phyloP scores from a whole-genome alignment of 129 eudicot genomes.

The Calendula officinalis region DNA sequence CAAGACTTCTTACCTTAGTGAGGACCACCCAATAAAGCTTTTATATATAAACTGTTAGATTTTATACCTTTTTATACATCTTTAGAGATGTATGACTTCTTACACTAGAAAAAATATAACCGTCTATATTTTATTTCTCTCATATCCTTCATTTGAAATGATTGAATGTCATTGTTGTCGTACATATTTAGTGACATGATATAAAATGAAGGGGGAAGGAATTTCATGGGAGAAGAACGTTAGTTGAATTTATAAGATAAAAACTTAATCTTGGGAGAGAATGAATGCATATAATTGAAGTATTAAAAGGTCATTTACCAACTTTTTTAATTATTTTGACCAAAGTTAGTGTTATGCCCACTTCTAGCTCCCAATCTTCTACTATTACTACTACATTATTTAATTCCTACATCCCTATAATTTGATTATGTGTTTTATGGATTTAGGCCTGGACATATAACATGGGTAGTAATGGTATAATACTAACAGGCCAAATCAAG shows the following conservation, averaged over 20 bases:
- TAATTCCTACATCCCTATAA: neutral
- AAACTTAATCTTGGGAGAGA: constrained; percentile 8
- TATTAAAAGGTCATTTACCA: constrained; percentile 14
- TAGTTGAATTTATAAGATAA: neutral
- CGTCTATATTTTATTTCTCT: no score
- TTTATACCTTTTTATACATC: constrained; percentile 28
- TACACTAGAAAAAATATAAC: no score
- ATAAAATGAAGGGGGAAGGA: constrained; percentile 9
- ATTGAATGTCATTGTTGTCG: no score
- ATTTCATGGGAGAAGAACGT: neutral
- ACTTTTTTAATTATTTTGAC: constrained; percentile 13
- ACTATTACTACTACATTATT: no score
- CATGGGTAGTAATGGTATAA: neutral
- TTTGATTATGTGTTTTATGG: neutral
- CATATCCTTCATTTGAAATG: no score
- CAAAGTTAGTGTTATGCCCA: neutral
- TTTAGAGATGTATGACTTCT: neutral
- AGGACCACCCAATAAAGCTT: constrained; percentile 31
- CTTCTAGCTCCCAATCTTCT: neutral
- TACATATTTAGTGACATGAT: neutral
- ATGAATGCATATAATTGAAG: constrained; percentile 19
- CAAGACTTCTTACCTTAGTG: constrained; percentile 31
- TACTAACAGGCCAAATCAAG: neutral
- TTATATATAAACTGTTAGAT: constrained; percentile 26
- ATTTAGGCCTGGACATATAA: constrained; percentile 3